phyloP scores from a whole-genome alignment of 1,284 basidiomycete genomes.

The Cryptococcus sp. region DNA sequence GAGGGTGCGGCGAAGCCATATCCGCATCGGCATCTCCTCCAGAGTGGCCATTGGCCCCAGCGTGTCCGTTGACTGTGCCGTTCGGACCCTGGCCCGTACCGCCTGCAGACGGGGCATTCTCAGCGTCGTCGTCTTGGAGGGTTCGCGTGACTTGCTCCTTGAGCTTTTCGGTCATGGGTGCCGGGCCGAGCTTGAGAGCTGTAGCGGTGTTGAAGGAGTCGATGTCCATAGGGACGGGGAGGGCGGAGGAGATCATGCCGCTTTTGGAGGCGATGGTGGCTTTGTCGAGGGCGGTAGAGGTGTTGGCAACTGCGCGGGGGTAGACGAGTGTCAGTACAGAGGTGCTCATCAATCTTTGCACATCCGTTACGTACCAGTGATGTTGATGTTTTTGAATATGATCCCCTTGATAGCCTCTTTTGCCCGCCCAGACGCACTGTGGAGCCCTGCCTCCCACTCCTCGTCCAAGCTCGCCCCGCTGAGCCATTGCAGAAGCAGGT shows the following conservation, averaged over 20 bases:
- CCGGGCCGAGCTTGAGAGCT: conserved; percentile 76
- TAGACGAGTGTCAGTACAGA: conserved; percentile 1
- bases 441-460: conserved; percentile 71
- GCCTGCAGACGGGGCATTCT: conserved; percentile 9
- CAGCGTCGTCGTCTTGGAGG: conserved; percentile 41
- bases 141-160: conserved; percentile 72
- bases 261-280: conserved; percentile 60
- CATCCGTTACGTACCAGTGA: conserved; percentile 70
- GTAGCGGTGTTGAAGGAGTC: conserved; percentile 70
- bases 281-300: conserved; percentile 68
- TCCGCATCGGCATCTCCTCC: conserved; percentile 52
- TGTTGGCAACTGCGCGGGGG: conserved; percentile 25
- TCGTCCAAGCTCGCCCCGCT: conserved; percentile 80
- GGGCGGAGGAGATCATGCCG: conserved; percentile 70
- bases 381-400: conserved; percentile 85
- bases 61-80: conserved; percentile 36
- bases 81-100: conserved; percentile 6
- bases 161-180: conserved; percentile 72
- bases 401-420: conserved; percentile 78
- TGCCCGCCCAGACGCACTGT: conserved; percentile 60
- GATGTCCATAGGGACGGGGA: conserved; percentile 58
- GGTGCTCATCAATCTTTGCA: not conserved
- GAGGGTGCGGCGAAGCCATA: conserved; percentile 20
- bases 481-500: conserved; percentile 90
- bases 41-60: conserved; percentile 55